Evolutionary conservation across 352 stramenopile species (phyloP).

Genomic region (Pythium periplocum): DNA sequence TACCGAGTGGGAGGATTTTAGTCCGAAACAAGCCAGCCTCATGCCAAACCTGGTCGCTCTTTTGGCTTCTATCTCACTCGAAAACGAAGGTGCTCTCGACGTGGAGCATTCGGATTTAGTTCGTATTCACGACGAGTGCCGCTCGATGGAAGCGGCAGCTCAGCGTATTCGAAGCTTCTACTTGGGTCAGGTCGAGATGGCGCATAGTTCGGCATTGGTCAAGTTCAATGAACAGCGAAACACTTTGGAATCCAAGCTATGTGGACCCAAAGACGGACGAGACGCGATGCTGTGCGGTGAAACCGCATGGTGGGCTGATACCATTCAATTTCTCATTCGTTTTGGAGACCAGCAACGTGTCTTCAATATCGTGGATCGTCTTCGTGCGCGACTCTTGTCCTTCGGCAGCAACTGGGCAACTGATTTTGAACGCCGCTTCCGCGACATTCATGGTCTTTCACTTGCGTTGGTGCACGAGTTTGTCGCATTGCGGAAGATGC

Average conservation of each 20-base stretch:
- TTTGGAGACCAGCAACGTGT: slow-evolving; percentile 2
- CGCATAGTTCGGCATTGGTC: slow-evolving; percentile 4
- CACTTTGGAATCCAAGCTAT: slow-evolving; percentile 10
- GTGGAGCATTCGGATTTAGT: no score
- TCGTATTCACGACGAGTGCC: slow-evolving; percentile 32
- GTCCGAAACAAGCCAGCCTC: slow-evolving; percentile 41
- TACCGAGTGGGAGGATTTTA: slow-evolving; percentile 3
- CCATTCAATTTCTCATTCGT: slow-evolving; percentile 20
- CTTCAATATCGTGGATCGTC: slow-evolving; percentile 22
- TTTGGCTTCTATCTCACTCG: no score
- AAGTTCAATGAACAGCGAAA: slow-evolving; percentile 4
- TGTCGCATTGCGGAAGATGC: slow-evolving; percentile 29
- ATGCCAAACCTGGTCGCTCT: slow-evolving; percentile 36
- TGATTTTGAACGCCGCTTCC: slow-evolving; percentile 40
- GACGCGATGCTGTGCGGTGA: slow-evolving; percentile 29
- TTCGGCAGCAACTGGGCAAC: slow-evolving; percentile 42
- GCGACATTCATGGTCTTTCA: slow-evolving; percentile 35
- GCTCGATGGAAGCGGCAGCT: slow-evolving; percentile 1
- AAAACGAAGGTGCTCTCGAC: no score
- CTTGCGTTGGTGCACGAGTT: slow-evolving; percentile 51
- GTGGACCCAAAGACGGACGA: background rate
- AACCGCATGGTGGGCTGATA: slow-evolving; percentile 37
- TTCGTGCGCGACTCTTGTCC: slow-evolving; percentile 37
- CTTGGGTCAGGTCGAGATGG: slow-evolving; percentile 7
- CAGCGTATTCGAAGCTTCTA: slow-evolving; percentile 14